Conservation (phyloP, 768 basidiomycete species). For the Ephemerocybe angulata region DNA sequence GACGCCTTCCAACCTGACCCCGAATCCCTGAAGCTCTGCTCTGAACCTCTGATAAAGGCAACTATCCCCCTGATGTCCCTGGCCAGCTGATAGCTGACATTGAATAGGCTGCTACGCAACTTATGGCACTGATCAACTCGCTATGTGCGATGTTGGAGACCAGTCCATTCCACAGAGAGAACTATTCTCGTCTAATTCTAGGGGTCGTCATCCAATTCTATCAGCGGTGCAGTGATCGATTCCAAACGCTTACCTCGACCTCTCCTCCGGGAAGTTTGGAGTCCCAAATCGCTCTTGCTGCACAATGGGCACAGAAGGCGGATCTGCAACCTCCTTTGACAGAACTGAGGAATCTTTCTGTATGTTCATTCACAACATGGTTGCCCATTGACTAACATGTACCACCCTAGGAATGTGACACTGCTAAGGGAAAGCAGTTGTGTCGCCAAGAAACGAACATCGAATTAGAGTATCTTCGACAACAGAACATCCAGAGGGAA, state of each 20-base stretch:
- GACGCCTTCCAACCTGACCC: slow-evolving; percentile 88
- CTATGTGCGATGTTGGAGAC: slow-evolving; percentile 86
- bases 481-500: slow-evolving; percentile 47
- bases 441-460: slow-evolving; percentile 77
- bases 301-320: slow-evolving; percentile 81
- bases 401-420: slow-evolving; percentile 36
- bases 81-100: not conserved
- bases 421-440: slow-evolving; percentile 47
- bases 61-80: slow-evolving; percentile 4
- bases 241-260: slow-evolving; percentile 64
- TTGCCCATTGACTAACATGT: not conserved
- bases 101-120: slow-evolving; percentile 69
- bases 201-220: slow-evolving; percentile 95
- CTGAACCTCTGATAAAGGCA: slow-evolving; percentile 75
- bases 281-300: slow-evolving; percentile 51
- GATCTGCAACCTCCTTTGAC: slow-evolving; percentile 74
- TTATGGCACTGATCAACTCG: slow-evolving; percentile 89
- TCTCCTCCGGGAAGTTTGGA: slow-evolving; percentile 25
- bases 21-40: slow-evolving; percentile 56
- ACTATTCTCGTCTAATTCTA: slow-evolving; percentile 89
- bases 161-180: slow-evolving; percentile 93
- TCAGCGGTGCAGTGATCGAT: slow-evolving; percentile 86
- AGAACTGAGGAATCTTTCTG: slow-evolving; percentile 55
- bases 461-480: slow-evolving; percentile 64
- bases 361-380: slow-evolving; percentile 29